Conservation (phyloP, 2,329 filamentous ascomycete genomes). For the Arthrobotrys iridis region DNA sequence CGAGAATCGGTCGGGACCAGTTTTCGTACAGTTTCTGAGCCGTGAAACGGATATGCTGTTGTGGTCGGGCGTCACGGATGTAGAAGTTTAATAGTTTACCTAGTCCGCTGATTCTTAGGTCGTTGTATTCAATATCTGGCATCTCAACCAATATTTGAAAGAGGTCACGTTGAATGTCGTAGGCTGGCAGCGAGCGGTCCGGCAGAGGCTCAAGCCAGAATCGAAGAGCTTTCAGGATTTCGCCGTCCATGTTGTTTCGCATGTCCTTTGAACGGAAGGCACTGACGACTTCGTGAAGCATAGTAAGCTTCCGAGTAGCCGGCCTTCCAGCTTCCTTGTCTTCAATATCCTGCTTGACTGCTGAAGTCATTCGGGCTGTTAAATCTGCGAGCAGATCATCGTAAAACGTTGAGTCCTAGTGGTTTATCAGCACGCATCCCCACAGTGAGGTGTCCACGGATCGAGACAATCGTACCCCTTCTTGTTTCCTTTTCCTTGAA, state of each 20-base stretch:
- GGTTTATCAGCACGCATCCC: not conserved
- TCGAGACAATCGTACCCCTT: slow-evolving; percentile 71
- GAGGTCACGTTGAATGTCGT: slow-evolving; percentile 95
- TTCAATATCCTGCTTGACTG: slow-evolving; percentile 84
- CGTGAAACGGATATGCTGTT: slow-evolving; percentile 78
- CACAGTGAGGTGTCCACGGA: not conserved
- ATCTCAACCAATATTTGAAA: slow-evolving; percentile 77
- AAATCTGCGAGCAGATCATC: slow-evolving; percentile 90
- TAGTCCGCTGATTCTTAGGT: slow-evolving; percentile 87
- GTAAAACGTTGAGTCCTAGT: slow-evolving; percentile 68
- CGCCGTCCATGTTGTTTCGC: slow-evolving; percentile 81
- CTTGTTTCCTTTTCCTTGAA: slow-evolving; percentile 79
- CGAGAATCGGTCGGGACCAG: slow-evolving; percentile 94
- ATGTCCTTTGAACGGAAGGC: slow-evolving; percentile 91
- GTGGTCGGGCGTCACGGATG: slow-evolving; percentile 90
- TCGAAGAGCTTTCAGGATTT: slow-evolving; percentile 91
- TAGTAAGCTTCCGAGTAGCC: slow-evolving; percentile 90
- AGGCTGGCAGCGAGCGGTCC: slow-evolving; percentile 85
- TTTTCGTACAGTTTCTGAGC: slow-evolving; percentile 86
- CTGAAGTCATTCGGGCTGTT: slow-evolving; percentile 87
- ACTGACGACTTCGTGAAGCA: slow-evolving; percentile 87
- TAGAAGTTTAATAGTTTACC: slow-evolving; percentile 98
- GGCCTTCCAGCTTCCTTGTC: slow-evolving; percentile 82
- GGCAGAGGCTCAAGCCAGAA: slow-evolving; percentile 97
- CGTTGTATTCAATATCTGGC: slow-evolving; percentile 89